Evolutionary conservation across 257 asterid genomes (phyloP).

Genomic region (Fraxinus anomala): DNA sequence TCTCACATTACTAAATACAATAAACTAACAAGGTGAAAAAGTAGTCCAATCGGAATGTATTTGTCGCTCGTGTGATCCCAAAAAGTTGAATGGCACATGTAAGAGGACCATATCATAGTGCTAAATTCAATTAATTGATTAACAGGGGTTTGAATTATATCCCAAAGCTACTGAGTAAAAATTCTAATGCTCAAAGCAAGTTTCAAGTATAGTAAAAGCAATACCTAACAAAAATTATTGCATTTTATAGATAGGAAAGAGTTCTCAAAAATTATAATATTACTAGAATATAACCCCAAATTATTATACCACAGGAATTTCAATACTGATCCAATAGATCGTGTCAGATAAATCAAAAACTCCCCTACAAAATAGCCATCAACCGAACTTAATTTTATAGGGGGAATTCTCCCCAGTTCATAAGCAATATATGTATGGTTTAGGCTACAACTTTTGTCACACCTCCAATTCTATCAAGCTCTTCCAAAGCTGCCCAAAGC

Average conservation of each 20-base stretch:
- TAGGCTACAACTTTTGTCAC: conserved; percentile 20
- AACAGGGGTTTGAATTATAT: too few species aligned
- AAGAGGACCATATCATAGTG: too few species aligned
- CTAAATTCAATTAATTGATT: too few species aligned
- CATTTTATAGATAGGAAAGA: background rate
- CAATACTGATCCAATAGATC: background rate
- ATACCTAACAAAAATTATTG: background rate
- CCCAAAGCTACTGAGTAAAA: too few species aligned
- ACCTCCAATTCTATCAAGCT: conserved; percentile 55
- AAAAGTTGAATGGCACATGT: too few species aligned
- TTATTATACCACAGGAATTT: background rate
- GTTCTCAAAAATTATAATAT: background rate
- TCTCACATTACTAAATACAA: too few species aligned
- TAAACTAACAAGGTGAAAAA: too few species aligned
- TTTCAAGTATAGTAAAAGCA: too few species aligned
- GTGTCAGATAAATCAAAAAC: background rate
- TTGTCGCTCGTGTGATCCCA: too few species aligned
- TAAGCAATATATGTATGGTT: conserved; percentile 1
- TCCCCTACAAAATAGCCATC: background rate
- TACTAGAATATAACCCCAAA: background rate
- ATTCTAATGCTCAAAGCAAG: too few species aligned
- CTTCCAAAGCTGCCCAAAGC: conserved; percentile 75
- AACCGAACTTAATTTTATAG: background rate
- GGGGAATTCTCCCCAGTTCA: background rate
- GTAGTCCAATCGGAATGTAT: too few species aligned